Evolutionary conservation across 768 basidiomycete genomes (phyloP), one percentile per base, ranked within the genome.

Genomic region (Leccinum imitatum): DNA sequence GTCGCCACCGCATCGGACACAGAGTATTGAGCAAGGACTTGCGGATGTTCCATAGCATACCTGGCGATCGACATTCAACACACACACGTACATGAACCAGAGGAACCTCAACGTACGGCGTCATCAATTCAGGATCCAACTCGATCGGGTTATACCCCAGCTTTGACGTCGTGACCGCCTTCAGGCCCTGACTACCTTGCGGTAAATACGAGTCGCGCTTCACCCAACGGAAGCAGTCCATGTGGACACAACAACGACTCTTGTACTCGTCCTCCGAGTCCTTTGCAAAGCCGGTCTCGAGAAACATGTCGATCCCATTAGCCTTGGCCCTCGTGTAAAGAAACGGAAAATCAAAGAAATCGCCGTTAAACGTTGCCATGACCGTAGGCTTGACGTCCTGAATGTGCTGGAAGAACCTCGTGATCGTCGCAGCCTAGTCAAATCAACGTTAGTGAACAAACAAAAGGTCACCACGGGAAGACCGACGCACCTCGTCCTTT

Each of bases 1-100:
- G 97, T 99, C n/a, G 97, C 96, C 10, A 98, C 97, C 0, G 97
- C 97, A 82, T 99, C 97, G 73, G 97, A 99, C 27, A 99, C 97
- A 66, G 97, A 98, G 75, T 99, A 99, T 69, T 95, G 93, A 0
- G 97, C 96, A 17, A 99, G 85, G 2, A 86, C 75, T 70, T 98
- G 95, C 0, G 97, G 97, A 65, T 95, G 93, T 69, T 98, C 97
- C 73, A 93, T 80, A 0, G 97, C 97, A 75, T 99, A 98, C 35
- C 96, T 98, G 61, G 21, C 9, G 8, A 25, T 13, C 14, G 3
- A 15, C 2, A 2, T 23, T 71, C 0, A 64, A 44, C 9, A 2
- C 5, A n/a, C 9, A 2, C 6, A 2, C 9, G 17, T 19, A 37
- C 3, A 17, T 13, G 0, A 44, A 44, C 9, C 6, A 19, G n/a